Conservation (phyloP, 495 filamentous ascomycete species). For the Aspergillus incahuasiensis region DNA sequence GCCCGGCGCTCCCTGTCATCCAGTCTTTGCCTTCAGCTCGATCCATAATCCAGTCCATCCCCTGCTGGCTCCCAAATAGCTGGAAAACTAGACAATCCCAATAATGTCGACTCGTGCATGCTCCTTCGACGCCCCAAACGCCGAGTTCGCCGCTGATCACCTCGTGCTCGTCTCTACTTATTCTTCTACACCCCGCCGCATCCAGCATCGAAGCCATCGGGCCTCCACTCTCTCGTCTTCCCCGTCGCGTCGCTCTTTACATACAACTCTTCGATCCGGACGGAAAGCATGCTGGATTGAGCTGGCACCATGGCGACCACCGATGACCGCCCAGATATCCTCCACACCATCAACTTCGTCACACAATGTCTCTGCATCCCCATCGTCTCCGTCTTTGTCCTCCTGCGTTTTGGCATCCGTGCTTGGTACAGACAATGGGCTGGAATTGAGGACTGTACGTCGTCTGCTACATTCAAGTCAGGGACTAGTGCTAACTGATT, state of each 20-base stretch:
- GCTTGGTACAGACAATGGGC: conserved; percentile 32
- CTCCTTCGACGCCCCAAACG: too few species aligned
- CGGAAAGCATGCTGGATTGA: conserved; percentile 4
- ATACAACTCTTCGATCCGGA: neutral
- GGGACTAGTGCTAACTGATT: conserved; percentile 9
- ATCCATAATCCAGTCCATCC: too few species aligned
- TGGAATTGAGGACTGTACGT: conserved; percentile 41
- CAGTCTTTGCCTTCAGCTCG: too few species aligned
- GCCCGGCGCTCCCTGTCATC: too few species aligned
- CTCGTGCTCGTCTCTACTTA: too few species aligned
- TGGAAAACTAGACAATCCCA: too few species aligned
- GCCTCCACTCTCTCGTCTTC: conserved; percentile 1
- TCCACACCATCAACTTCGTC: conserved; percentile 37
- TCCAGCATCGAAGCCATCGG: too few species aligned
- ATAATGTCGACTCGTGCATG: too few species aligned
- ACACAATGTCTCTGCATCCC: conserved; percentile 45
- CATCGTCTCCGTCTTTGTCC: conserved; percentile 35
- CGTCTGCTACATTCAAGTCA: neutral
- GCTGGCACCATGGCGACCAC: conserved; percentile 21
- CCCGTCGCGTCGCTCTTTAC: conserved; percentile 1
- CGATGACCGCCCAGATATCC: conserved; percentile 28
- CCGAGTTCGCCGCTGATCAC: too few species aligned
- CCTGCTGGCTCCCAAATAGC: too few species aligned
- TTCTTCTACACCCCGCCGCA: too few species aligned
- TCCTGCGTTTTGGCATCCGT: conserved; percentile 35